Evolutionary conservation across 192 early-diverging fungal genomes (phyloP).

Genomic region (Podila clonocystis): DNA sequence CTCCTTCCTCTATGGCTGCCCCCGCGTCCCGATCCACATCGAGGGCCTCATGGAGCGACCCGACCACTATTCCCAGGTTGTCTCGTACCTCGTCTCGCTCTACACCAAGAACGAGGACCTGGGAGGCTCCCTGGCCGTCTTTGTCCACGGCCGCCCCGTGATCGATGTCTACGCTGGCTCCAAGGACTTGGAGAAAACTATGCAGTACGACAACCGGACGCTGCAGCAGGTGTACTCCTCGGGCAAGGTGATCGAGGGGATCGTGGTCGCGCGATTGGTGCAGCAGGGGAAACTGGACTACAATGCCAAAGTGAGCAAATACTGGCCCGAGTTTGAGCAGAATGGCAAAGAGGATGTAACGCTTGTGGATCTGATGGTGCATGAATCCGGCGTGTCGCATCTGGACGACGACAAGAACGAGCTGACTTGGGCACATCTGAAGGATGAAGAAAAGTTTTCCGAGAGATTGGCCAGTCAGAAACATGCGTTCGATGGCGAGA

Average conservation of each 20-base stretch:
- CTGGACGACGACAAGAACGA: constrained; percentile 55
- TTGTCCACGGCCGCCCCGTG: constrained; percentile 63
- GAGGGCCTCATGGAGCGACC: constrained; percentile 28
- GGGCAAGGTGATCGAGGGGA: constrained; percentile 67
- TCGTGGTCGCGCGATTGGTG: constrained; percentile 70
- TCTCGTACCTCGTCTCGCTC: constrained; percentile 26
- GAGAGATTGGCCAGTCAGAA: constrained; percentile 63
- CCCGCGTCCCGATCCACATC: constrained; percentile 3
- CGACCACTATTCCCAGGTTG: constrained; percentile 35
- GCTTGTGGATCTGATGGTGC: constrained; percentile 65
- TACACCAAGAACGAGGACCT: constrained; percentile 50
- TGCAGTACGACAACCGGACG: constrained; percentile 61
- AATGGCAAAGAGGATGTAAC: constrained; percentile 79
- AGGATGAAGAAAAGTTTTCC: constrained; percentile 63
- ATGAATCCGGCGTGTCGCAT: constrained; percentile 68
- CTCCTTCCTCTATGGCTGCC: constrained; percentile 12
- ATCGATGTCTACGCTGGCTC: constrained; percentile 74
- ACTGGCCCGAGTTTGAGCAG: constrained; percentile 82
- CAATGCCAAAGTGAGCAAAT: constrained; percentile 57
- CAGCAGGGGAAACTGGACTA: constrained; percentile 65
- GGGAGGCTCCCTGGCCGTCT: constrained; percentile 57
- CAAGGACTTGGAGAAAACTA: constrained; percentile 43
- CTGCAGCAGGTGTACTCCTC: constrained; percentile 75
- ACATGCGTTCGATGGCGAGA: constrained; percentile 70
- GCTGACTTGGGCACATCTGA: constrained; percentile 52